Percentiles rank a stretch among this genome's conserved stretches.
These are phyloP conservation scores for Schwanniomyces sp. DNA, from an alignment of 805 yeast genomes.

Conservation along the genomic window DNA sequence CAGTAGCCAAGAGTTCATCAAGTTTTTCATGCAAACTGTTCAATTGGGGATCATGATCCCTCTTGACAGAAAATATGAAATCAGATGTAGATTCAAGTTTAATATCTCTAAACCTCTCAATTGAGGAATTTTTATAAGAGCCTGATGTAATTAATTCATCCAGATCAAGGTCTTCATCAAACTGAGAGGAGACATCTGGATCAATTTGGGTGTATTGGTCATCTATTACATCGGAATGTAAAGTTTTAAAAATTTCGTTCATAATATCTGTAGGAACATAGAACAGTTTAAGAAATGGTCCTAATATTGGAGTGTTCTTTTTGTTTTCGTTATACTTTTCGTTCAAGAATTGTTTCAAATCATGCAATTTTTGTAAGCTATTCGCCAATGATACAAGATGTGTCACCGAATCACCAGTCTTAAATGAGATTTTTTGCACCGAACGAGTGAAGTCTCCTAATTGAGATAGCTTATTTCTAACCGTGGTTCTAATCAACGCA, in stretches of 20 bases:
- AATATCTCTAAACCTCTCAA: constrained; percentile 21
- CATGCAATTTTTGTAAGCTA: constrained; percentile 25
- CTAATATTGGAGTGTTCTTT: constrained; percentile 19
- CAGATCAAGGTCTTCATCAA: not conserved
- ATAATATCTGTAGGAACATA: constrained; percentile 43
- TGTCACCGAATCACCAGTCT: constrained; percentile 30
- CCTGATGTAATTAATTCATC: constrained; percentile 9
- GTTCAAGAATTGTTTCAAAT: constrained; percentile 15
- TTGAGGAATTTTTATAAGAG: constrained; percentile 15
- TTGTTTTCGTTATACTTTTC: constrained; percentile 15
- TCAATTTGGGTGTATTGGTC: not conserved
- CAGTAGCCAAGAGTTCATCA: constrained; percentile 22
- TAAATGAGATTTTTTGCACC: constrained; percentile 49
- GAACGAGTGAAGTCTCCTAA: constrained; percentile 61
- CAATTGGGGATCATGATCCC: constrained; percentile 31
- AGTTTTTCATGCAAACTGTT: constrained; percentile 32
- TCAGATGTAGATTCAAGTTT: constrained; percentile 4
- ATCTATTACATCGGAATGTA: constrained; percentile 11
- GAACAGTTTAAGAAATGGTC: constrained; percentile 23
- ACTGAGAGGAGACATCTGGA: constrained; percentile 4
- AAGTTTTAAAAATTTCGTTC: constrained; percentile 39
- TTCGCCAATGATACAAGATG: constrained; percentile 33
- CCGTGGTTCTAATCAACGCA: constrained; percentile 12
- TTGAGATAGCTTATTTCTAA: constrained; percentile 39
- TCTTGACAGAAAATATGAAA: constrained; percentile 32